A percentile compares a stretch with the other conserved stretches of the same genome.
Evolutionary conservation across 495 filamentous ascomycete species (phyloP).

Genomic region (Penicillium maclennaniae): DNA sequence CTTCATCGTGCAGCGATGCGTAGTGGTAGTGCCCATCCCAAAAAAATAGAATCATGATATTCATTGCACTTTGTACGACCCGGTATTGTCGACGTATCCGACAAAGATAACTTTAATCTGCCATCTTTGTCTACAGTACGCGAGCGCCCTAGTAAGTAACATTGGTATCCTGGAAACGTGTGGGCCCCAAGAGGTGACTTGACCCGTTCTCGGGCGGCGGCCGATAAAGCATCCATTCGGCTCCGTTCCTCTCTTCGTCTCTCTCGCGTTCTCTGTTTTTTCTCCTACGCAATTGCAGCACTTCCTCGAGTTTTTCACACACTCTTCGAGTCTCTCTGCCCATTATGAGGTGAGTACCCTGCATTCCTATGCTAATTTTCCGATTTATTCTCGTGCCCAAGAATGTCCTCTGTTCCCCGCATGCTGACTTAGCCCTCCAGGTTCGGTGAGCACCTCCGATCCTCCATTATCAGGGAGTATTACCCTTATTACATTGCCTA

Average conservation of each 20-base stretch:
- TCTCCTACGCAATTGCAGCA: conserved; percentile 19
- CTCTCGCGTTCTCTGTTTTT: conserved; percentile 1
- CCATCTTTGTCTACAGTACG: neutral
- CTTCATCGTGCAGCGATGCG: neutral
- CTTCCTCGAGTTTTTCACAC: neutral
- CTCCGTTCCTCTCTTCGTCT: neutral
- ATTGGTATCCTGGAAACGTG: neutral
- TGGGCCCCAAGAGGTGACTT: neutral
- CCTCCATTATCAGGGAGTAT: conserved; percentile 91
- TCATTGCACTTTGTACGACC: neutral
- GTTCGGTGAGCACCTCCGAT: conserved; percentile 94
- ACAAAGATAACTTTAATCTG: neutral
- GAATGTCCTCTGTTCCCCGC: conserved; percentile 4
- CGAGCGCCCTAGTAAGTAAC: neutral
- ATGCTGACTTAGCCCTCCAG: conserved; percentile 53
- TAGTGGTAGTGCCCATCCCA: neutral
- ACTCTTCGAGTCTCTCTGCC: conserved; percentile 3
- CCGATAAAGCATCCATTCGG: conserved; percentile 13
- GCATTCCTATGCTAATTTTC: neutral
- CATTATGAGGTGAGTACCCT: conserved; percentile 24
- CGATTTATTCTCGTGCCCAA: neutral
- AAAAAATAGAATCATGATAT: neutral
- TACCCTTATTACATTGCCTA: conserved; percentile 97
- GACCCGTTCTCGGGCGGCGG: conserved; percentile 15
- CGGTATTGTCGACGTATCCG: neutral